Base-by-base conservation (phyloP, 768 basidiomycete genomes). In the Rhodotorula toruloides region DNA sequence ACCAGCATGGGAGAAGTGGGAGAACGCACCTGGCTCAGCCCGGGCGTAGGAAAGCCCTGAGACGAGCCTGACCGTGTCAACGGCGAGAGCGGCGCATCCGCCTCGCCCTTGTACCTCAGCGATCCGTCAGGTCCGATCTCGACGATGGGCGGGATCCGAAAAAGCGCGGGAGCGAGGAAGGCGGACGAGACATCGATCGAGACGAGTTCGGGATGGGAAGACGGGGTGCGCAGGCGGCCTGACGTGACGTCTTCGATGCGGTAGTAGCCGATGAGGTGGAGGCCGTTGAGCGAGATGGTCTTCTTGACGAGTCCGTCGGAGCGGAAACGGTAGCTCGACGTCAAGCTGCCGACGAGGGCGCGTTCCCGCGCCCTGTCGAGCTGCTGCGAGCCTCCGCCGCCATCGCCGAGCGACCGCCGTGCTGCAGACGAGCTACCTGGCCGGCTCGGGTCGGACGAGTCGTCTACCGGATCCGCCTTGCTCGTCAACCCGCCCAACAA, bases 221-320 rank as follows among this genome's bases (percentile, higher is more conserved):
- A 93, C 0, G 94, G 93, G 0, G 88, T 83, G 42, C 91, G 86
- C 19, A 98, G 84, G 37, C 90, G 87, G 21, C 92, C 93, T 53
- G 85, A 84, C 62, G 89, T 84, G 36, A 96, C 91, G 76, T 98
- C 94, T 67, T 90, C 87, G 58, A 93, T 83, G 72, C 86, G 87
- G 81, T 96, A 97, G 80, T 97, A 97, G 9, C 91, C 92, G 56
- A 97, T 89, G 61, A 96, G 83, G 77, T 96, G 93, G 74, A 96
- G 91, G 65, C 92, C 90, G 29, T 86, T 86, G 61, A 96, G 80
- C 17, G 92, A 94, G 36, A 75, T 72, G 50, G 91, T 94, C 85
- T 97, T 96, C 82, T 98, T 98, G 86, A 97, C 91, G 77, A 98
- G 83, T 12, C 94, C 94, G 63, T 91, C 87, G 0, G 82, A 77